These are phyloP conservation scores for Linnemannia elongata DNA, from an alignment of 192 early-diverging fungal species.

Conservation along the genomic window DNA sequence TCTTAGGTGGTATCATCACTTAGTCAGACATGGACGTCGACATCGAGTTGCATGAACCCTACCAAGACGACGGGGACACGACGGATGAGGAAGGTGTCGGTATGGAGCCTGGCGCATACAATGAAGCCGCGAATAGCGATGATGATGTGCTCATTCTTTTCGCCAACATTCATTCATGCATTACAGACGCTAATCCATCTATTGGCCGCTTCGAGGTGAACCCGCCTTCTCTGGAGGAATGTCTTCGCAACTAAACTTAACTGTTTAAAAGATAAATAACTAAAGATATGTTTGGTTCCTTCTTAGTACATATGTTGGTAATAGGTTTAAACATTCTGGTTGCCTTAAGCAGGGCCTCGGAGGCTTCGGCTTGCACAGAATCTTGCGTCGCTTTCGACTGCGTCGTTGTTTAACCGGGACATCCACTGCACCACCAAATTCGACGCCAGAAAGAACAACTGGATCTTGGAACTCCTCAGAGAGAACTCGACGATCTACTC, in stretches of 20 bases:
- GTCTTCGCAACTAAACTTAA: slow-evolving; percentile 7
- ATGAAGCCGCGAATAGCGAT: too few relatives aligned
- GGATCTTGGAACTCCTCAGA: background rate
- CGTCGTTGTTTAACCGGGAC: background rate
- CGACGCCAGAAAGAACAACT: background rate
- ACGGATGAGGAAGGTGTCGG: too few relatives aligned
- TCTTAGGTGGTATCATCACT: too few relatives aligned
- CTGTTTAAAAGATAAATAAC: background rate
- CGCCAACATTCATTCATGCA: slow-evolving; percentile 16
- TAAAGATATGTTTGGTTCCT: background rate
- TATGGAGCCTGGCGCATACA: too few relatives aligned
- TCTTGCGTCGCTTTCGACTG: too few relatives aligned
- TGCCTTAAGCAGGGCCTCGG: background rate
- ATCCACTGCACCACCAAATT: background rate
- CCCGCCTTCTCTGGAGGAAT: slow-evolving; percentile 8
- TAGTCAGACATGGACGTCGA: too few relatives aligned
- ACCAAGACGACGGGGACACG: too few relatives aligned
- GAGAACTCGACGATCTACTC: background rate
- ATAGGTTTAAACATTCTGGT: background rate
- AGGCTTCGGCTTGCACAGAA: too few relatives aligned
- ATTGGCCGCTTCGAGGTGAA: background rate
- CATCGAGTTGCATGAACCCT: too few relatives aligned
- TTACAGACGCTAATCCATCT: background rate
- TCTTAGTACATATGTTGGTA: background rate
- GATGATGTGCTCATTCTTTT: background rate